Evolutionary conservation across 768 basidiomycete species (phyloP), one percentile per base, ranked within the genome.

Genomic region (Termitomyces sp.): DNA sequence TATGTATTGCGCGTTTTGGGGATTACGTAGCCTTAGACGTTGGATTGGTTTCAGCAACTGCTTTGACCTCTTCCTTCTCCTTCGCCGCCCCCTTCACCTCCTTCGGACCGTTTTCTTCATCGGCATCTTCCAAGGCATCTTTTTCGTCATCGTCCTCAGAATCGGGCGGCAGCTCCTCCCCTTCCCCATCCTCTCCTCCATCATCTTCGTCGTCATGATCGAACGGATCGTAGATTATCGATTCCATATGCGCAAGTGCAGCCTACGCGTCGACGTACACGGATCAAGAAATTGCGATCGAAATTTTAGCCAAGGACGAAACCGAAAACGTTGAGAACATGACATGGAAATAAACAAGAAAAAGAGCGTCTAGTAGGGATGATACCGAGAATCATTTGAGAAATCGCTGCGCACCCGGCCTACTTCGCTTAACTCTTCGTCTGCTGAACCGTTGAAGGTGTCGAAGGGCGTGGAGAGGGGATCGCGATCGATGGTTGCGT

Each of bases 361-460:
- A 60, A 66, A 65, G 71, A 70, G 68, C 12, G 75, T 83, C 90
- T 90, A 96, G 85, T 96, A 96, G 68, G 94, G 94, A 61, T 84
- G 79, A 76, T 79, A 94, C 75, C 93, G 90, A 71, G 75, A 82
- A 80, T 88, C 75, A 79, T 87, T 87, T 76, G 82, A 69, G 74
- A 90, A 90, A 90, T 90, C 84, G 74, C 88, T 91, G 90, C 94
- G 91, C 88, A 94, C 92, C 89, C 91, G 87, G 79, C 94, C 94
- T 66, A 89, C 90, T 78, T 89, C 88, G 73, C 87, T 91, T 65
- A 94, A 83, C 74, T 94, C 91, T 68, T 92, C 22, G 76, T 81
- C 58, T 81, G 55, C 86, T 51, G 81, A 80, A 32, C 87, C 89
- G 22, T 75, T 77, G 66, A 84, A 83, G 3, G 77, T 76, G 4